These are phyloP conservation scores for Sporobolomyces roseus DNA, from an alignment of 768 basidiomycete genomes.

Conservation along the genomic window DNA sequence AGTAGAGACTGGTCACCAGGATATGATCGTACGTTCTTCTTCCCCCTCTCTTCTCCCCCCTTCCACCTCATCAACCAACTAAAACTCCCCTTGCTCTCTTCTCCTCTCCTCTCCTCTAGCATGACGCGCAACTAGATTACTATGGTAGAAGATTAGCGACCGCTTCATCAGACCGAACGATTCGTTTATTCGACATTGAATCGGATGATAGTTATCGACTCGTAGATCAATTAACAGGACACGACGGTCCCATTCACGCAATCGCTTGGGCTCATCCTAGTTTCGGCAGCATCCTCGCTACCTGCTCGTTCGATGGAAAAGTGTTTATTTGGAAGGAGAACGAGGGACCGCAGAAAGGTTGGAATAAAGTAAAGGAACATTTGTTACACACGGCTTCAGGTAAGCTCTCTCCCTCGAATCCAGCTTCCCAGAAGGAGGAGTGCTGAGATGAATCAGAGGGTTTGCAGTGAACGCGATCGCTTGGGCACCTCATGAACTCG, in stretches of 20 bases:
- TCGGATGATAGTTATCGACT: constrained; percentile 62
- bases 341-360: constrained; percentile 55
- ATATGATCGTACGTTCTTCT: constrained; percentile 79
- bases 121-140: constrained; percentile 97
- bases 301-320: constrained; percentile 97
- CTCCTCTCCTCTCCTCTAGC: constrained; percentile 54
- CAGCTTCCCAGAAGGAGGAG: too few species aligned
- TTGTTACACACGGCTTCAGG: constrained; percentile 89
- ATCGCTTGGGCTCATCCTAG: constrained; percentile 98
- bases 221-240: constrained; percentile 67
- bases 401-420: constrained; percentile 50
- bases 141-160: constrained; percentile 95
- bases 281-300: constrained; percentile 91
- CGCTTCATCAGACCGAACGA: constrained; percentile 89
- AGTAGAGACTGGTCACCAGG: constrained; percentile 93
- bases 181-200: constrained; percentile 90
- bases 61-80: too few species aligned
- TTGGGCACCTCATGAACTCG: constrained; percentile 98
- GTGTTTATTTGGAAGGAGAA: constrained; percentile 99
- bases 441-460: too few species aligned
- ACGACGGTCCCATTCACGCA: constrained; percentile 97
- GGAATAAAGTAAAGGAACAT: constrained; percentile 95
- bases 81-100: neutral
- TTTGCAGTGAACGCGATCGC: constrained; percentile 85
- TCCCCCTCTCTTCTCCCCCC: constrained; percentile 1